A percentile compares a stretch with the other conserved stretches of the same genome.
phyloP scores from a whole-genome alignment of 225 moss, liverwort and hornwort species.

The Physcomitrium patens region DNA sequence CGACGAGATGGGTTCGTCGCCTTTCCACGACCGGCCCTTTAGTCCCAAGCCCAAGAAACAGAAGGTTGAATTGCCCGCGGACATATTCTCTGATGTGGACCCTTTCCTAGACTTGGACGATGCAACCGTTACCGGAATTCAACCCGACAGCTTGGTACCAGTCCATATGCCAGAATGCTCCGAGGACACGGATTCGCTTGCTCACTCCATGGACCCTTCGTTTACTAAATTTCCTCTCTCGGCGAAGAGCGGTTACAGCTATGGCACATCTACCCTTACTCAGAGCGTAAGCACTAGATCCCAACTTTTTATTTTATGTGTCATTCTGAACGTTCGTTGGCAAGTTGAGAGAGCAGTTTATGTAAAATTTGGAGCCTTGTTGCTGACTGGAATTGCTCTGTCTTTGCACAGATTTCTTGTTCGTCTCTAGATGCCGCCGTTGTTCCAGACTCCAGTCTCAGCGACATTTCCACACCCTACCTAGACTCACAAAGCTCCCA shows the following conservation, averaged over 20 bases:
- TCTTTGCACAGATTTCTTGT: slow-evolving; percentile 70
- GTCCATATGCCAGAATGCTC: slow-evolving; percentile 60
- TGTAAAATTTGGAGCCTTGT: not conserved
- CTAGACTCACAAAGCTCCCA: slow-evolving; percentile 62
- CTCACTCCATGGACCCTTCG: slow-evolving; percentile 58
- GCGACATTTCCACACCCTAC: slow-evolving; percentile 76
- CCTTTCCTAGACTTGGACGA: slow-evolving; percentile 84
- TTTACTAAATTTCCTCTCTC: slow-evolving; percentile 57
- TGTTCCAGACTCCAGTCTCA: slow-evolving; percentile 81
- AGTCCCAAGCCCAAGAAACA: slow-evolving; percentile 54
- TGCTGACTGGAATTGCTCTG: not conserved
- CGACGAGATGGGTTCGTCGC: slow-evolving; percentile 28
- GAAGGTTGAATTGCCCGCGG: slow-evolving; percentile 59
- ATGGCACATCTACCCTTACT: slow-evolving; percentile 53
- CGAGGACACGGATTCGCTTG: slow-evolving; percentile 37
- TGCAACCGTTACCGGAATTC: slow-evolving; percentile 54
- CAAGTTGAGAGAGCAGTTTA: no score
- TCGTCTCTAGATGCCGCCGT: slow-evolving; percentile 85
- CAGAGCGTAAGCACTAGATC: slow-evolving; percentile 63
- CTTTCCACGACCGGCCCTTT: slow-evolving; percentile 31
- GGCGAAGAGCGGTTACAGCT: slow-evolving; percentile 63
- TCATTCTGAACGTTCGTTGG: no score
- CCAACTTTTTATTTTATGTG: not conserved
- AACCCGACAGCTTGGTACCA: slow-evolving; percentile 79
- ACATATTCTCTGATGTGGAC: slow-evolving; percentile 78